Evolutionary conservation across 2,329 filamentous ascomycete species (phyloP), one percentile per base, ranked within the genome.

Genomic region (Trichoderma sp.): DNA sequence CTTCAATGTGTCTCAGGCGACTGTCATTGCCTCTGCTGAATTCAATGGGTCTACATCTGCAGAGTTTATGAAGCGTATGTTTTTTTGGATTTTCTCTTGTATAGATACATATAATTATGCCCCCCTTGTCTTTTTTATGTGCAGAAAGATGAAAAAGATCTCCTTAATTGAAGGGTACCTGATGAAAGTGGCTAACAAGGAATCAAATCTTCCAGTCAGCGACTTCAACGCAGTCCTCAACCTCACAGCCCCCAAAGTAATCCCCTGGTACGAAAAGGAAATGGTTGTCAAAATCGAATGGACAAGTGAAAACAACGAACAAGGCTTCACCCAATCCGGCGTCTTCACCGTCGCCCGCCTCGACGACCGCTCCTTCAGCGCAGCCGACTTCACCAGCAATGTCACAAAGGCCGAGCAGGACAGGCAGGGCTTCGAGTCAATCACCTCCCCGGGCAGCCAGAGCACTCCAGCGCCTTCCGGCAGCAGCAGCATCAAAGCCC

Each of bases 261-360:
- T 40, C 68, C 5, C 21, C 6, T 65, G 56, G 61, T 63, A 65
- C n/a, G 13, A 47, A 14, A 40, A 40, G 27, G 57, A 57, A 21
- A 72, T 73, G 72, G 65, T 47, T 14, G 47, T 72, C 64, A 68
- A 67, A 24, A 67, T 74, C 37, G 47, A 66, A 49, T 74, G 73
- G 73, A 35, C 59, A 27, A 49, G 43, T 4, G 19, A 35, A 13
- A 24, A 47, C 5, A 21, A n/a, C 7, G 14, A 27, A 10, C 3
- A 21, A 1, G 71, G 71, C 29, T 69, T 24, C 55, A 68, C 71
- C 19, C 62, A 70, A 49, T 72, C 73, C 3, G 70, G 72, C n/a
- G 40, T 73, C 58, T 74, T 74, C 58, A 73, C 71, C 57, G 69
- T 73, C 24, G 66, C 62, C 24, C 0, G 7, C 24, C 1, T 6